These are phyloP conservation scores for Pseudogymnoascus sp. DNA, from an alignment of 2,329 filamentous ascomycete genomes.

Conservation along the genomic window DNA sequence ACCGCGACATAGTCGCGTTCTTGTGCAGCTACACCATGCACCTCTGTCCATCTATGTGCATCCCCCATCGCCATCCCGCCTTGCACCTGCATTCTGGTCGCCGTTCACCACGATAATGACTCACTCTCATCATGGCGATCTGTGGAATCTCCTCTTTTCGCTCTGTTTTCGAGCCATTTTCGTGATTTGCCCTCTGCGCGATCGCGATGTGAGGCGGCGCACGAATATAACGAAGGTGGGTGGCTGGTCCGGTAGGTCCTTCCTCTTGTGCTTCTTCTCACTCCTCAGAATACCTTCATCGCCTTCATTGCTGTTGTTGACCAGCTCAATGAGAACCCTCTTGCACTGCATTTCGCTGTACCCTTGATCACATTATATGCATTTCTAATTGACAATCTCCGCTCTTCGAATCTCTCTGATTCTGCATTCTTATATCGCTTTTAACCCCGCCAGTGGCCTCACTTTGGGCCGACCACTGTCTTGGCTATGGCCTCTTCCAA, in stretches of 20 bases:
- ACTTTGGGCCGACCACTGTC: conserved; percentile 10
- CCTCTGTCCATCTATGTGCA: neutral
- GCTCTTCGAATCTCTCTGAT: neutral
- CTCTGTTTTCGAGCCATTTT: conserved; percentile 6
- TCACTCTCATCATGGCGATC: conserved; percentile 7
- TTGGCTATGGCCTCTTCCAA: conserved; percentile 22
- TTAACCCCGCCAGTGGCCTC: neutral
- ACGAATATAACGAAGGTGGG: conserved; percentile 6
- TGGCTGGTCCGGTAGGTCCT: conserved; percentile 1
- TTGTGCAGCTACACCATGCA: conserved; percentile 6
- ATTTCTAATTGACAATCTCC: conserved; percentile 3
- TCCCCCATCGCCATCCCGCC: neutral
- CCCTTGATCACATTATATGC: neutral
- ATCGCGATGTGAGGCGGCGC: conserved; percentile 1
- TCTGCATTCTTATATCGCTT: neutral
- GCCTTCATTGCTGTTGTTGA: conserved; percentile 6
- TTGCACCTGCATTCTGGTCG: neutral
- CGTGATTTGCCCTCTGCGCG: conserved; percentile 4
- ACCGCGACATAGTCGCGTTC: conserved; percentile 8
- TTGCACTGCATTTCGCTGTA: neutral
- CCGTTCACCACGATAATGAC: conserved; percentile 2
- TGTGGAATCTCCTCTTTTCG: conserved; percentile 5
- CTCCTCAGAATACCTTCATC: neutral
- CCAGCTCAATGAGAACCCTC: conserved; percentile 1
- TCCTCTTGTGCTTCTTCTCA: neutral